phyloP scores from a whole-genome alignment of 2,329 filamentous ascomycete species.

The Penicillium psychrosexuale region DNA sequence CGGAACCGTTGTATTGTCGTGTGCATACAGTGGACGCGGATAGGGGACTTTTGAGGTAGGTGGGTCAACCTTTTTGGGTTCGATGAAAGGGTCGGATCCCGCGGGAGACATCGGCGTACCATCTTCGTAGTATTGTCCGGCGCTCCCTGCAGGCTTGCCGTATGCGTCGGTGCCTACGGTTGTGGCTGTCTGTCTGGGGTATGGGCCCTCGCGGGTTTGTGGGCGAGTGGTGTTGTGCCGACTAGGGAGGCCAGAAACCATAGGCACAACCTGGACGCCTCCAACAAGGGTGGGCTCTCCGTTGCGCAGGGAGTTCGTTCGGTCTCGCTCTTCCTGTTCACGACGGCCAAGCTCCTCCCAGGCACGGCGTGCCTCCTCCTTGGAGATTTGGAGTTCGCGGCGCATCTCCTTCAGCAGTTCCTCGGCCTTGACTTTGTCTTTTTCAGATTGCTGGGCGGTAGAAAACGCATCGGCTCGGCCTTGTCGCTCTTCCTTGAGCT shows the following conservation, averaged over 20 bases:
- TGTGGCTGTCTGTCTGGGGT: slow-evolving; percentile 32
- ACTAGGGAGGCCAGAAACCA: slow-evolving; percentile 68
- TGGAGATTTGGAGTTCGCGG: slow-evolving; percentile 88
- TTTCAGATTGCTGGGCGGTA: slow-evolving; percentile 64
- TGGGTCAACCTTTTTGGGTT: slow-evolving; percentile 34
- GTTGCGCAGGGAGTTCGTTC: slow-evolving; percentile 77
- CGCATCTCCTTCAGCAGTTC: slow-evolving; percentile 85
- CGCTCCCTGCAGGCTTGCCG: slow-evolving; percentile 24
- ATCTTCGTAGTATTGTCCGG: slow-evolving; percentile 51
- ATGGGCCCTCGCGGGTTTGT: slow-evolving; percentile 47
- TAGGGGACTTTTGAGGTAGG: slow-evolving; percentile 31
- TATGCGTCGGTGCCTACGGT: slow-evolving; percentile 30
- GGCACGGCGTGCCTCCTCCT: slow-evolving; percentile 88
- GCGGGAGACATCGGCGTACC: slow-evolving; percentile 50
- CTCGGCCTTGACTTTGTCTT: slow-evolving; percentile 67
- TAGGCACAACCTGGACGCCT: slow-evolving; percentile 91
- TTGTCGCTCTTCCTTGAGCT: slow-evolving; percentile 70
- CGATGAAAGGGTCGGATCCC: slow-evolving; percentile 62
- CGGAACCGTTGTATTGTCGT: slow-evolving; percentile 29
- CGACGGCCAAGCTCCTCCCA: slow-evolving; percentile 95
- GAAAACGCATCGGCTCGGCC: slow-evolving; percentile 65
- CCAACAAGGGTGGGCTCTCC: slow-evolving; percentile 87
- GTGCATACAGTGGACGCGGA: slow-evolving; percentile 39
- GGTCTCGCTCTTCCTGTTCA: slow-evolving; percentile 88
- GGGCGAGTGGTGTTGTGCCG: slow-evolving; percentile 48